phyloP scores from a whole-genome alignment of 164 flowering plant species.

The Annona squamosa region DNA sequence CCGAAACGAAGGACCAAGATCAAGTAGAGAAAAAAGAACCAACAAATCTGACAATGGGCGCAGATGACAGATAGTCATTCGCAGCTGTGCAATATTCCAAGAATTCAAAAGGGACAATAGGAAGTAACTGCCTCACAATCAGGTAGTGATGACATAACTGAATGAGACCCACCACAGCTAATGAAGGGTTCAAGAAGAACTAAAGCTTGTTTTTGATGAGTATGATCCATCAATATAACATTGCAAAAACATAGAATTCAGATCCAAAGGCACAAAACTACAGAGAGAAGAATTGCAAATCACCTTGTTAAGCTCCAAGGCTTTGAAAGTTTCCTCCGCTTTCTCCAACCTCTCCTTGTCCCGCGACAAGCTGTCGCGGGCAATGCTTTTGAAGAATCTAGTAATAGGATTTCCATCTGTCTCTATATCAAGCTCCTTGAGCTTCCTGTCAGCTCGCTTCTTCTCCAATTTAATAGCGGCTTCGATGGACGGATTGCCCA shows the following conservation, averaged over 20 bases:
- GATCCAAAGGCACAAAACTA: background rate
- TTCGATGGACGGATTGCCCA: constrained; percentile 96
- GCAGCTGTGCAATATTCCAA: background rate
- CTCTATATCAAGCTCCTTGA: constrained; percentile 77
- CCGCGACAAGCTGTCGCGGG: constrained; percentile 49
- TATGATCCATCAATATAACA: background rate
- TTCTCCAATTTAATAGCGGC: constrained; percentile 95
- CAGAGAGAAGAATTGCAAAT: background rate
- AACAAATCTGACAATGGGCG: too few species aligned
- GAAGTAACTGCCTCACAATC: background rate
- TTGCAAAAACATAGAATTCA: background rate
- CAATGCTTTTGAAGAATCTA: constrained; percentile 39
- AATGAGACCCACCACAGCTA: background rate
- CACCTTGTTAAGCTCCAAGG: constrained; percentile 92
- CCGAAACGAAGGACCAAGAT: background rate
- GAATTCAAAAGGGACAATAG: background rate
- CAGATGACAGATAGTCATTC: background rate
- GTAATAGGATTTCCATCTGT: constrained; percentile 46
- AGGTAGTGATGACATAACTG: background rate
- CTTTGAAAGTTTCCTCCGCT: constrained; percentile 77
- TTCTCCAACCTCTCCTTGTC: constrained; percentile 79
- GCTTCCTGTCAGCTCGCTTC: constrained; percentile 84
- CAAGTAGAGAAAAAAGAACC: too few species aligned
- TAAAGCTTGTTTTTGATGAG: background rate
- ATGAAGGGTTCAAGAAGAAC: background rate